Evolutionary conservation across 164 flowering plant species (phyloP), one percentile per base, ranked within the genome.

Genomic region (Chloranthus sessilifolius): DNA sequence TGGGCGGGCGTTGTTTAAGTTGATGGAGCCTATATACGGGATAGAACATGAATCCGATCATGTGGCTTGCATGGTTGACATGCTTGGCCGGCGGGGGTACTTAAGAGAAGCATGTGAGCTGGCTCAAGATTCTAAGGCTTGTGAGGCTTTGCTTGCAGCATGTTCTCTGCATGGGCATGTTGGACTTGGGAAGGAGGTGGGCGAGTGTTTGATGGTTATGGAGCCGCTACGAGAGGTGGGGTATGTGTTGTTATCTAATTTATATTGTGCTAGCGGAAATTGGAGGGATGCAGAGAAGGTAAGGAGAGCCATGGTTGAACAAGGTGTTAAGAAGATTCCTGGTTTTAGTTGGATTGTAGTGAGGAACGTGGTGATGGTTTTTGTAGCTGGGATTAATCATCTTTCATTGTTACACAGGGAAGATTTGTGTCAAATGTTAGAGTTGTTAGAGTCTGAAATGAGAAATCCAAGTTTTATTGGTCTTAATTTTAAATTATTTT

Each of bases 301-400:
- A 24, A 53, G 74, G 56, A 57, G 69, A 49, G 67, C 48, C 27
- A 83, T 87, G 95, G 50, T 50, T 5, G 71, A 67, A 50, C 65
- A 65, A 36, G 76, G 82, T 27, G 56, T 74, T 60, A 76, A 69
- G 69, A 81, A 78, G 54, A 28, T 37, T 57, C 81, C 81, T 29
- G 87, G 81, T 46, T 75, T 65, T 60, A 81, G 87, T 60, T 78
- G 78, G 83, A 67, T 78, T 50, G 78, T 76, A 55, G 67, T 74
- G 5, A 61, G 58, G 48, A 68, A 75, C 54, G 38, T 39, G 45
- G 58, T 77, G 29, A 44, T 57, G 26, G 50, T 57, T 25, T 87
- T 87, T 64, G 72, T 70, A 17, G 79, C 85, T 0, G 95, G 88
- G 21, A n/a, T n/a, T n/a, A n/a, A n/a, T n/a, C 40, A 56, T 16